A percentile compares a stretch with the other conserved stretches of the same genome.
Evolutionary conservation across 257 asterid genomes (phyloP).

Genomic region (Solanum ossicruentum): DNA sequence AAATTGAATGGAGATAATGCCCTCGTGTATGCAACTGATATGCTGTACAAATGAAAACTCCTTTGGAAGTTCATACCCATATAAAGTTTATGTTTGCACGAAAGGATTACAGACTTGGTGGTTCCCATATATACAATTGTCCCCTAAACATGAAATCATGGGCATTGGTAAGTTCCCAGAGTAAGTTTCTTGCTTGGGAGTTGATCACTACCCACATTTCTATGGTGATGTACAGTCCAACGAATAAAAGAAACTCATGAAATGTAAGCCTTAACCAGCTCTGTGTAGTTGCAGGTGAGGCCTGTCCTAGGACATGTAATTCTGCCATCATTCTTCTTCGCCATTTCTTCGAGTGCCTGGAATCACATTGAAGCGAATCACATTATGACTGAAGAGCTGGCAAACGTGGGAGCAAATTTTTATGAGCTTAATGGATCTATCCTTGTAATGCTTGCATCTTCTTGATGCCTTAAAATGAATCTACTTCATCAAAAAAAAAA

Average conservation of each 20-base stretch:
- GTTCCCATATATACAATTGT: neutral
- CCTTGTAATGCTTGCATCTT: too few relatives aligned
- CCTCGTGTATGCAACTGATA: neutral
- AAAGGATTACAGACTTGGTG: neutral
- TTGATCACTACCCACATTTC: neutral
- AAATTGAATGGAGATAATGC: neutral
- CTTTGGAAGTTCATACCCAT: neutral
- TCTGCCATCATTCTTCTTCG: constrained; percentile 61
- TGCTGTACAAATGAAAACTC: neutral
- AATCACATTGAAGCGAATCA: neutral
- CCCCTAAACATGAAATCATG: neutral
- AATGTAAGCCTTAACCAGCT: constrained; percentile 70
- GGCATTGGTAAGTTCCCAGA: neutral
- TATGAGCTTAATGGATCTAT: too few relatives aligned
- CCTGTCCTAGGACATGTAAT: constrained; percentile 93
- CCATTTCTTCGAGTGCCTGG: constrained; percentile 93
- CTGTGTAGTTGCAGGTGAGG: constrained; percentile 43
- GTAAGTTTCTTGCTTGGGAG: neutral
- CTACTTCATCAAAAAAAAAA: too few relatives aligned
- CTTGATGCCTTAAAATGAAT: too few relatives aligned
- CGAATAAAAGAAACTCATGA: constrained; percentile 24
- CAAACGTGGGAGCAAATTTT: neutral
- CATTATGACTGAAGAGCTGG: neutral
- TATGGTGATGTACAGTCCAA: neutral
- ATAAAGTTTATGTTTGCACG: neutral